Conservation (phyloP, 495 filamentous ascomycete genomes). For the Eremomyces bilateralis region DNA sequence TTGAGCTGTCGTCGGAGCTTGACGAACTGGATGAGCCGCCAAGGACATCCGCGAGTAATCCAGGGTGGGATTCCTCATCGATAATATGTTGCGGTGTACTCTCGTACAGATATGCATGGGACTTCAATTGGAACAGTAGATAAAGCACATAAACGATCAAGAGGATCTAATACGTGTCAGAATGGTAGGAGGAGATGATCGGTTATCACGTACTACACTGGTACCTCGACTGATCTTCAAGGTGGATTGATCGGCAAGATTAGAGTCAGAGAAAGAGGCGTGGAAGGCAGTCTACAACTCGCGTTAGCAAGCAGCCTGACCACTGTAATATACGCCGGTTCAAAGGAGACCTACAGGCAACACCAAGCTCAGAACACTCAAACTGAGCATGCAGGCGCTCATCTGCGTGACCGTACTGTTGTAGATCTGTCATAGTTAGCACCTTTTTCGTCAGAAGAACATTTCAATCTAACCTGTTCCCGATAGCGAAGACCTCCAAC, state of each 20-base stretch:
- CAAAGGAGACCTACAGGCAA: conserved; percentile 36
- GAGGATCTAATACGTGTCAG: conserved; percentile 30
- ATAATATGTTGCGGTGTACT: conserved; percentile 77
- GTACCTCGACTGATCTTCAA: conserved; percentile 75
- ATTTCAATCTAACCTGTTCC: conserved; percentile 38
- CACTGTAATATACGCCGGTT: too few species aligned
- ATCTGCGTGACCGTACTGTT: conserved; percentile 90
- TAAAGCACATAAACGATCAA: conserved; percentile 70
- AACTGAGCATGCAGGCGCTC: conserved; percentile 76
- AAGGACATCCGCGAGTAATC: conserved; percentile 60
- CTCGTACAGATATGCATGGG: conserved; percentile 76
- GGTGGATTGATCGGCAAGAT: conserved; percentile 41
- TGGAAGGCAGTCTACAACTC: conserved; percentile 63
- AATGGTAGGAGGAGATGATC: conserved; percentile 1
- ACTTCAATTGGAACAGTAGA: conserved; percentile 77
- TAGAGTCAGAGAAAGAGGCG: conserved; percentile 49
- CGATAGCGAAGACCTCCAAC: conserved; percentile 69
- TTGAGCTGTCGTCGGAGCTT: conserved; percentile 28
- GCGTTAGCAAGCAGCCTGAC: too few species aligned
- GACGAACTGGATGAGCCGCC: conserved; percentile 41
- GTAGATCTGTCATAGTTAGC: conserved; percentile 42
- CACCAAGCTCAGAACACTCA: conserved; percentile 71
- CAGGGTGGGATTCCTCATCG: conserved; percentile 70
- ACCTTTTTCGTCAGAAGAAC: neutral
- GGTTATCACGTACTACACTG: conserved; percentile 38